Evolutionary conservation across 768 basidiomycete species (phyloP), one percentile per base, ranked within the genome.

Genomic region (Mycena chlorophos): DNA sequence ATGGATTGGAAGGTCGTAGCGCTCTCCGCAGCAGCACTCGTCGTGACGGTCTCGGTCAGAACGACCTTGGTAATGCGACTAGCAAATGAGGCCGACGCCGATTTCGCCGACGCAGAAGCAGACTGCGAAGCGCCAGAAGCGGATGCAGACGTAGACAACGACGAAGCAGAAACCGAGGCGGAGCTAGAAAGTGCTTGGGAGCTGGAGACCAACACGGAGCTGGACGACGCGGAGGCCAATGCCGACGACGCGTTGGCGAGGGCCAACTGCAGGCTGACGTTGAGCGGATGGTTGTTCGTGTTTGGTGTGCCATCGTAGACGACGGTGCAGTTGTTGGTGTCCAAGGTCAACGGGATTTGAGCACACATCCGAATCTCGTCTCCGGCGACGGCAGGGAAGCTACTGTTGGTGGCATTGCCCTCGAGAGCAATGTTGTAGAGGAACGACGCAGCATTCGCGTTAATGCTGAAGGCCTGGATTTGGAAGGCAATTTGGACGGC

Each of bases 401-500:
- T 79, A 28, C 70, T 59, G 60, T 75, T 73, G 23, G 74, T 69
- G 5, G 78, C 76, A 58, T 82, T 68, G 27, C 81, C 84, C 63
- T 81, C 70, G 26, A 66, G 43, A 26, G 84, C 74, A 50, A 90
- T 78, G 47, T 70, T 68, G 42, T 71, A 69, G 52, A 91, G 73
- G 60, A 84, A 78, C 25, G 66, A 54, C 26, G 82, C 80, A 5
- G 88, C 86, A 19, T 77, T 60, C 8, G 77, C 77, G 62, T 91
- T 91, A 71, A 82, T 81, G 13, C 74, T 74, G 73, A 85, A 86
- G 12, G 85, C 88, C 51, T 78, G 78, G 49, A 78, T 79, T 71
- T 91, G 89, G 43, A 92, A 75, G 25, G 79, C 74, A 60, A 90
- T 75, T 69, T 91, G 89, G 55, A 89, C 67, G 53, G 79, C 61